These are phyloP conservation scores for Stygiomarasmius scandens DNA, from an alignment of 1,284 basidiomycete species.

Conservation along the genomic window DNA sequence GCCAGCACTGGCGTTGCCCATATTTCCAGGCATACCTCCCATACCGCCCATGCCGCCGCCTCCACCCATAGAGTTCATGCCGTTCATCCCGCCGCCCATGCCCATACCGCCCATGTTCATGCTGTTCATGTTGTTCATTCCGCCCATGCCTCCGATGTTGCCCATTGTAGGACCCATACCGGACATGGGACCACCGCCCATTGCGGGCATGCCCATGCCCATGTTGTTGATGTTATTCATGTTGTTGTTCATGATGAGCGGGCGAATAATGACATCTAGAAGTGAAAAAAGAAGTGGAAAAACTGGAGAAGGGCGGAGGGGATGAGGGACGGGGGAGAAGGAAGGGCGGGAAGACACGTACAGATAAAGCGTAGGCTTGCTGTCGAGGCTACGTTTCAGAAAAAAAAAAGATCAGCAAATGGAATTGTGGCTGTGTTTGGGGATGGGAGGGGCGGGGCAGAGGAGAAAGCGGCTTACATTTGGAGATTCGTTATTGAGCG, in stretches of 20 bases:
- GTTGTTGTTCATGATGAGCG: conserved; percentile 11
- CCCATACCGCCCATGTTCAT: conserved; percentile 9
- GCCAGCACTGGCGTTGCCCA: background rate
- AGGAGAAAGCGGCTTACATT: no score
- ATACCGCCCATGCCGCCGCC: background rate
- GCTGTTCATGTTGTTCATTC: conserved; percentile 2
- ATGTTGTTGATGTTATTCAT: conserved; percentile 19
- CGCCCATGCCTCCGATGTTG: conserved; percentile 10
- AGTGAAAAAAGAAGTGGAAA: background rate
- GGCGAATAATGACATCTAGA: background rate
- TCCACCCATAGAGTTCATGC: background rate
- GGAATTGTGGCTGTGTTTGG: no score
- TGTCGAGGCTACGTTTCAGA: no score
- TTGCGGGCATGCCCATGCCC: conserved; percentile 4
- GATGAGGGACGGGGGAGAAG: no score
- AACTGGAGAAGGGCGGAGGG: no score
- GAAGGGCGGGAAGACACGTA: no score
- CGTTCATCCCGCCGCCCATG: background rate
- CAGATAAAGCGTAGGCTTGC: no score
- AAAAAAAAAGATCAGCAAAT: no score
- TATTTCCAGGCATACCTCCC: background rate
- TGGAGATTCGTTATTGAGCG: no score
- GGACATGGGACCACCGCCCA: background rate
- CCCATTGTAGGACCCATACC: conserved; percentile 4
- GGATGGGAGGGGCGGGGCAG: no score